Conservation (phyloP, 495 filamentous ascomycete genomes). For the Hyphodiscus hymeniophilus region DNA sequence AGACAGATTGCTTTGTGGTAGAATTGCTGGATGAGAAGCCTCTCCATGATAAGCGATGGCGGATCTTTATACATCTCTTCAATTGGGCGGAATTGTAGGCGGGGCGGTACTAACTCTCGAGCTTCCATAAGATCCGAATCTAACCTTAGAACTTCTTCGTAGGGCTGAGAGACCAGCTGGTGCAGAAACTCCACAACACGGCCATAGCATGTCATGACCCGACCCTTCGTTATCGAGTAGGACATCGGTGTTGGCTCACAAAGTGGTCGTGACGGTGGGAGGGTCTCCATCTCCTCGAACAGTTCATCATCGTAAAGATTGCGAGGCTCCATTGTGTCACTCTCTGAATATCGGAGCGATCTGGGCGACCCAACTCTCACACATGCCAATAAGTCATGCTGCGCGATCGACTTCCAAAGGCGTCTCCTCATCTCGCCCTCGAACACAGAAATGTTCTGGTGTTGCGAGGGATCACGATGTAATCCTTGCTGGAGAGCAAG, state of each 20-base stretch:
- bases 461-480: slow-evolving; percentile 43
- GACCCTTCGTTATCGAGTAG: slow-evolving; percentile 13
- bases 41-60: slow-evolving; percentile 44
- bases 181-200: slow-evolving; percentile 15
- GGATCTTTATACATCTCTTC: slow-evolving; percentile 16
- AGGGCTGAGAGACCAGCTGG: slow-evolving; percentile 13
- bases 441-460: slow-evolving; percentile 42
- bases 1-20: slow-evolving; percentile 66
- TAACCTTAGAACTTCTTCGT: slow-evolving; percentile 16
- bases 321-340: slow-evolving; percentile 10
- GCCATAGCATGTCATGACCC: slow-evolving; percentile 13
- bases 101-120: slow-evolving; percentile 10
- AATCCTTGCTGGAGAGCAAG: slow-evolving; percentile 48
- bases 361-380: slow-evolving; percentile 14
- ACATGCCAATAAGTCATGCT: slow-evolving; percentile 18
- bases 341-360: slow-evolving; percentile 12
- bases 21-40: slow-evolving; percentile 58
- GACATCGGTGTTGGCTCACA: slow-evolving; percentile 13
- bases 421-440: slow-evolving; percentile 51
- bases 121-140: slow-evolving; percentile 11
- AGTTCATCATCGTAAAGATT: slow-evolving; percentile 18
- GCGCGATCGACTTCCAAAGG: slow-evolving; percentile 34
- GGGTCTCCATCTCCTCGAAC: slow-evolving; percentile 16
- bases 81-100: slow-evolving; percentile 11
- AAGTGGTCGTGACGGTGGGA: slow-evolving; percentile 14